These are phyloP conservation scores for Stevia rebaudiana DNA, from an alignment of 140 eudicot species.

Conservation along the genomic window DNA sequence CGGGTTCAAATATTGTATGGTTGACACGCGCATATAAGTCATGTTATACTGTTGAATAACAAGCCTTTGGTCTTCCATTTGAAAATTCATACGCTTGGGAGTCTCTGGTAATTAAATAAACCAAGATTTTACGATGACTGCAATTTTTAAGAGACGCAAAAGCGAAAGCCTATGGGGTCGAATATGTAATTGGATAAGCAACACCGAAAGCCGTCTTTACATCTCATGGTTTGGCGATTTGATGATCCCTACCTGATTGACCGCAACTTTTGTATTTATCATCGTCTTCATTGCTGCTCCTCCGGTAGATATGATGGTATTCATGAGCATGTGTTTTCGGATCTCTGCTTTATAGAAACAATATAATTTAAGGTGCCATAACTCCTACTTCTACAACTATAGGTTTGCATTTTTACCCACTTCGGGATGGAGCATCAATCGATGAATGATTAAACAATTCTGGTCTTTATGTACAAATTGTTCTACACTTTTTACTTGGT, in stretches of 20 bases:
- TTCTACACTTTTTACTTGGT: not conserved
- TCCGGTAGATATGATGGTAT: not conserved
- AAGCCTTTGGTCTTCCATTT: not conserved
- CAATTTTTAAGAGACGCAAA: not conserved
- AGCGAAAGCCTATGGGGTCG: not conserved
- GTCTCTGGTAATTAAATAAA: not conserved
- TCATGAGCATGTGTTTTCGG: not conserved
- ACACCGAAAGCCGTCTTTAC: not conserved
- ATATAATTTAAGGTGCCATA: no score
- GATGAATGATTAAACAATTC: no score
- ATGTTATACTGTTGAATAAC: not conserved
- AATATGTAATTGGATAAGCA: not conserved
- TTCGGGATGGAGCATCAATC: no score
- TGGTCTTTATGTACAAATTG: no score
- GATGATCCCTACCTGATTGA: not conserved
- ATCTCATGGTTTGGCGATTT: not conserved
- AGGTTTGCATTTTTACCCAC: no score
- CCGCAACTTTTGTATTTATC: not conserved
- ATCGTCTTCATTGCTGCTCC: not conserved
- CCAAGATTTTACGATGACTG: not conserved
- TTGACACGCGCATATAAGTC: not conserved
- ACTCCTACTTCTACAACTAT: no score
- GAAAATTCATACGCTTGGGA: not conserved
- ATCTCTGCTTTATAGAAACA: not conserved
- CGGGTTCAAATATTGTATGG: no score